Evolutionary conservation across 1,284 basidiomycete species (phyloP), one percentile per base, ranked within the genome.

Genomic region (Ganoderma sinense): DNA sequence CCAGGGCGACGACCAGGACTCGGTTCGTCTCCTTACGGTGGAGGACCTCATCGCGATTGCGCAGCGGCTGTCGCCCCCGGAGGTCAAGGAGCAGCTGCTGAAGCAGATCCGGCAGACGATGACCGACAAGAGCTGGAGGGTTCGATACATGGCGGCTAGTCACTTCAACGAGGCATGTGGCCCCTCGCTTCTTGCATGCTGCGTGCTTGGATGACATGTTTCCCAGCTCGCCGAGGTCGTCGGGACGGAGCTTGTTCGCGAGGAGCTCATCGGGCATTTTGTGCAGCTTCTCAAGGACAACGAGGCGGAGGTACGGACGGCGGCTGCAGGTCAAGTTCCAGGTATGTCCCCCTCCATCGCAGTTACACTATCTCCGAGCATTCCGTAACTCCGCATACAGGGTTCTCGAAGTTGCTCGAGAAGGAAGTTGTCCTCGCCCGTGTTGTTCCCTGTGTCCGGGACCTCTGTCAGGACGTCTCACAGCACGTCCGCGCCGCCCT

Each of bases 401-500:
- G 97, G 26, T 99, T 99, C 79, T 93, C 96, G 67, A 97, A 97
- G 81, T 88, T 98, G 43, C 87, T 99, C 71, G 97, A 99, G 81
- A 93, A 93, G 80, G 97, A 98, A 73, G 92, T 97, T 67, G 97
- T 99, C 81, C 89, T 99, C 71, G 92, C 94, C 45, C 92, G 96
- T 56, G 90, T 99, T 76, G 89, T 99, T 65, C 98, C 98, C n/a
- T 99, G 97, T 78, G 97, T 99, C 29, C 92, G 96, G 69, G 98
- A 99, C 78, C 87, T 99, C 69, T 92, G 97, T 29, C 93, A 95
- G 81, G 98, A 99, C 82, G 86, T 90, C 11, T 98, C 96, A 45
- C 98, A 99, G 80, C 97, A 99, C 78, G 98, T 99, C 73, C 94
- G 98, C 71, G 97, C 98, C 11, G 96, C 98, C 23, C 89, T 99